Evolutionary conservation across 148 eudicot species (phyloP), one percentile per base, ranked within the genome.

Genomic region (Arbutus unedo): DNA sequence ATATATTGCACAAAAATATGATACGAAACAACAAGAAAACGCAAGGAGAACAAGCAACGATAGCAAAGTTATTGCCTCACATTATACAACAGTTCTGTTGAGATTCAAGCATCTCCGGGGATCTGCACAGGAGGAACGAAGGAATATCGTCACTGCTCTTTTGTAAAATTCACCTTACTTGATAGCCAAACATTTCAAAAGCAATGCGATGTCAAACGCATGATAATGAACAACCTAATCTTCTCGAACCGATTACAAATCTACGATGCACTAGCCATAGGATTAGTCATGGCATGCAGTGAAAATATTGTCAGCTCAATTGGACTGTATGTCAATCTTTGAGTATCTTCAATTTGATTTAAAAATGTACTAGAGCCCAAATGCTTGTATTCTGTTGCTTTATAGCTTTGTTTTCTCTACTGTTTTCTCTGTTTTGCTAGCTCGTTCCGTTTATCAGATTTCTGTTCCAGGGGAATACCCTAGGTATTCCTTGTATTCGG

Each of bases 21-120:
- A 6, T 66, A 31, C 41, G 70, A 47, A 11, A 57, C 23, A 55
- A 66, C 51, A 57, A 1, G 73, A 82, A 4, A 54, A 6, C 21
- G 79, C 9, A 73, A 11, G 72, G 9, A 0, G 5, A n/a, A 45
- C 8, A 64, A 77, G 71, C 51, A 19, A 25, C 2, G 11, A 50
- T 54, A 31, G 8, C 16, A n/a, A 44, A 51, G 43, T 18, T 45
- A 23, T 14, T 54, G 77, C 74, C 81, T 93, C 87, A 95, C 98
- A 95, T 95, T 74, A 95, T 84, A 81, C 91, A 72, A 82, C 98
- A 95, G 53, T 91, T 93, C 87, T 90, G 93, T 80, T 92, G 98
- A 84, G 89, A 86, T 83, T 92, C 98, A 1, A 87, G 81, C 97
- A 93, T 93, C 76, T 94, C 98, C 2, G 98, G 97, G 70, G 98